Evolutionary conservation across 768 basidiomycete species (phyloP), one percentile per base, ranked within the genome.

Genomic region (Stropharia rugosoannulata): DNA sequence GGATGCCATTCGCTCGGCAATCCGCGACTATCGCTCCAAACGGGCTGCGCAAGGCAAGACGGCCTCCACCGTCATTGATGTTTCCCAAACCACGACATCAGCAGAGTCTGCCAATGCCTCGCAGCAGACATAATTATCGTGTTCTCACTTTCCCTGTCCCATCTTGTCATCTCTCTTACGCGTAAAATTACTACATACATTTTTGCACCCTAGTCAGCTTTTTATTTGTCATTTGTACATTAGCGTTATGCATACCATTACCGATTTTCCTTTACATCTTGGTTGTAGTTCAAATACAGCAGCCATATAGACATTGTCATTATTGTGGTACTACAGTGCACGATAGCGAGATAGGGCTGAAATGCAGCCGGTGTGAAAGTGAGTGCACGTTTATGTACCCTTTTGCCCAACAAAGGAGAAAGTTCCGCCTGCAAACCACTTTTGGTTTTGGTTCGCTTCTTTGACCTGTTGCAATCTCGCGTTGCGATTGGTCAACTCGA

Each of bases 1-100:
- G 74, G 97, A 99, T 71, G 97, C 97, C 55, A 99, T 99, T 72
- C 93, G 91, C 51, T 96, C 95, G 10, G 97, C 97, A 41, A 99
- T 99, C 72, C 90, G 93, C 63, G 90, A 98, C 70, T 98, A 98
- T 76, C 84, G 86, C 66, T 82, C 84, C 57, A 99, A 99, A 79
- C 87, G 93, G 54, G 74, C 70, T 32, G 29, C 29, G 29, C 58
- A 78, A 62, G 76, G 51, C 81, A 19, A 80, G 81, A 64, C 76
- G 84, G 65, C 29, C 29, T 63, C 79, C n/a, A 81, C 85, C 36
- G 86, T 83, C 65, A 86, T 91, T 56, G 85, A 90, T 66, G 87
- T 87, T 39, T 72, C 86, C 0, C 86, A 87, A 62, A 81, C 75
- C 68, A 63, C 76, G 37, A 70, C 75, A 25, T 75, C 82, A 13